These are phyloP conservation scores for Sugiyamaella valdiviana DNA, from an alignment of 805 yeast genomes.

Conservation along the genomic window DNA sequence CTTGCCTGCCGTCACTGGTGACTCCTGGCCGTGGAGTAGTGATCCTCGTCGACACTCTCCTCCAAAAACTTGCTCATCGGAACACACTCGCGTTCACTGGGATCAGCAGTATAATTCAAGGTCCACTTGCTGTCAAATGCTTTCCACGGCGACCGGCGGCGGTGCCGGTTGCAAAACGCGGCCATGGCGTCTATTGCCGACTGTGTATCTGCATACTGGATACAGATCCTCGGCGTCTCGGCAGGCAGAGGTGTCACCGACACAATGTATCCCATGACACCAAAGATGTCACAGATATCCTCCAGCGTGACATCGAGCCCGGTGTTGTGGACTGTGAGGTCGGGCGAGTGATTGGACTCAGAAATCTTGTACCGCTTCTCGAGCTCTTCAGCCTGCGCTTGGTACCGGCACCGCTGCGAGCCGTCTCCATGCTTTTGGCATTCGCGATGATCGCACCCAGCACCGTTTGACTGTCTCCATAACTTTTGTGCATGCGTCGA, in stretches of 20 bases:
- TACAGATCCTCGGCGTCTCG: slow-evolving; percentile 9
- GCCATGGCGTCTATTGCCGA: slow-evolving; percentile 19
- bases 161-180: slow-evolving; percentile 6
- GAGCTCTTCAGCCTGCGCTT: too few species aligned
- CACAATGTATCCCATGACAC: slow-evolving; percentile 13
- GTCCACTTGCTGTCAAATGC: not conserved
- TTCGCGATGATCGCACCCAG: too few species aligned
- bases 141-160: not conserved
- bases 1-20: too few species aligned
- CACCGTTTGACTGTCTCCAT: too few species aligned
- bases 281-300: slow-evolving; percentile 14
- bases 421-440: too few species aligned
- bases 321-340: slow-evolving; percentile 2
- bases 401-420: too few species aligned
- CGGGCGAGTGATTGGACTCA: not conserved
- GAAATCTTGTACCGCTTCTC: too few species aligned
- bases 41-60: too few species aligned
- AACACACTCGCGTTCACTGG: not conserved
- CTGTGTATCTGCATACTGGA: slow-evolving; percentile 20
- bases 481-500: too few species aligned
- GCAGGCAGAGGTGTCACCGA: slow-evolving; percentile 16
- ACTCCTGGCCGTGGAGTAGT: too few species aligned
- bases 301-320: slow-evolving; percentile 8
- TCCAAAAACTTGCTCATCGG: too few species aligned
- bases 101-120: not conserved